These are phyloP conservation scores for Penicillium sp. DNA, from an alignment of 2,329 filamentous ascomycete species.

Conservation along the genomic window DNA sequence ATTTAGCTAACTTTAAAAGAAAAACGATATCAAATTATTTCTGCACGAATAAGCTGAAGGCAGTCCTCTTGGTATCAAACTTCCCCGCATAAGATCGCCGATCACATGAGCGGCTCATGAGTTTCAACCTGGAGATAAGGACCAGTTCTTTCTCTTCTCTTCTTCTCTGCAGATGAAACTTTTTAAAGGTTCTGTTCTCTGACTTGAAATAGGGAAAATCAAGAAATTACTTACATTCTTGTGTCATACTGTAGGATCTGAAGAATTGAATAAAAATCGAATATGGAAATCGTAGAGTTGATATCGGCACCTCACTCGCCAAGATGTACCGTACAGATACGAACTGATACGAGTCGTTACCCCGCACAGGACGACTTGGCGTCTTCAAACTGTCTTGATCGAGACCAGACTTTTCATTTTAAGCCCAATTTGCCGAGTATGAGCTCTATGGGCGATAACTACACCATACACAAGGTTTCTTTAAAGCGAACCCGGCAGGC, in stretches of 20 bases:
- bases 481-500: slow-evolving; percentile 26
- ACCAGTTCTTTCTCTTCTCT: too few relatives aligned
- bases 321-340: background rate
- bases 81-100: background rate
- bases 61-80: background rate
- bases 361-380: background rate
- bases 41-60: background rate
- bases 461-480: slow-evolving; percentile 26
- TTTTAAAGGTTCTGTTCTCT: background rate
- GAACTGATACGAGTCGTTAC: background rate
- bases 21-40: background rate
- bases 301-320: background rate
- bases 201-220: background rate
- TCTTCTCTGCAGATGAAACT: background rate
- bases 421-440: background rate
- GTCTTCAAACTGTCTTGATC: background rate
- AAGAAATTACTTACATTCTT: background rate
- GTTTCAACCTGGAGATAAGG: background rate
- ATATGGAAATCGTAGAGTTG: background rate
- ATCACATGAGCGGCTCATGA: slow-evolving; percentile 12
- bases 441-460: slow-evolving; percentile 16
- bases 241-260: background rate
- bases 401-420: background rate
- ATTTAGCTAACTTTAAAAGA: background rate
- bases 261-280: background rate